Base-by-base conservation (phyloP, 768 basidiomycete species). In the Leccinum incarnatum region DNA sequence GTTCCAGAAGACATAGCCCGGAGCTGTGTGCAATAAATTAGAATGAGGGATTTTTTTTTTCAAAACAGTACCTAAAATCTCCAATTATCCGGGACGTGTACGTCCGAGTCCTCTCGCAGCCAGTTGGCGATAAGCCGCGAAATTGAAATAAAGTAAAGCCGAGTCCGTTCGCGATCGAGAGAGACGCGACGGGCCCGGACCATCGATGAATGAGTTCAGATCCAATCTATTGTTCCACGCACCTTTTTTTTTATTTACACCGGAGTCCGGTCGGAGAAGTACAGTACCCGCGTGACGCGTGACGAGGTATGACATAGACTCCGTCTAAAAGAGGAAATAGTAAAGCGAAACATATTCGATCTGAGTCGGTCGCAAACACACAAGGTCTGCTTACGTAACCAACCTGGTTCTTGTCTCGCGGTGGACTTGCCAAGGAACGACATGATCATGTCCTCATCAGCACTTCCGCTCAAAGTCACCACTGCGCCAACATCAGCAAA, bases 391-490 rank as follows among this genome's bases (percentile, higher is more conserved):
- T 40, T 40, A 40, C 37, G 37, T 40, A 40, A 40, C 37, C 2
- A 40, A 4, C 9, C 17, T 40, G 6, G 32, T 4, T n/a, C 19
- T 37, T 37, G 50, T 45, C 9, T 11, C 7, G 4, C 12, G 8
- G 25, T 10, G 5, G 34, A 48, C 57, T 30, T 19, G 32, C 37
- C 42, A 30, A 42, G 32, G n/a, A 64, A 19, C 25, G 49, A 64
- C 37, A 60, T 57, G 14, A 67, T 32, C 30, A 32, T 69, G 75
- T 78, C 77, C 40, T 80, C 83, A 25, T 81, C 84, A 56, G 87
- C 87, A 45, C 80, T 86, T 40, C 87, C 88, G 10, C 75, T 90
- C 65, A 90, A 89, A 65, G 83, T 83, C 10, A 74, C 83, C 27
- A 79, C 85, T 23, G 74, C 74, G 36, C 70, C 82, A 32, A 84